Evolutionary conservation across 768 basidiomycete genomes (phyloP).

Genomic region (Rhodotorula babjevae): DNA sequence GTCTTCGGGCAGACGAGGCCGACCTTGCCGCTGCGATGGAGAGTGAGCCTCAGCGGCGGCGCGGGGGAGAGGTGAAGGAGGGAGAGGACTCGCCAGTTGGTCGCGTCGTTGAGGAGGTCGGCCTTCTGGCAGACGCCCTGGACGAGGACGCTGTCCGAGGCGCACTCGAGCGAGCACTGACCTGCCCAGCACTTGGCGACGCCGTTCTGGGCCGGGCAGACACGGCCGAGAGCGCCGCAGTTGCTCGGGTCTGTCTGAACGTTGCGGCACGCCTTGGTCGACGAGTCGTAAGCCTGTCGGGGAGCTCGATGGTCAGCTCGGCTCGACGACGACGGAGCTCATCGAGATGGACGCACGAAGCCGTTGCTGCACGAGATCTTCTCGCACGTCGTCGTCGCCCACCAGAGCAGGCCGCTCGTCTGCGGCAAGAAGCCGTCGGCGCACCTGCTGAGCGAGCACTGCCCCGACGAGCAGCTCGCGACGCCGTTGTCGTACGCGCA

Average conservation of each 20-base stretch:
- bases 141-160: background rate
- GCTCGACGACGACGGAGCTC: no score
- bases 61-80: no score
- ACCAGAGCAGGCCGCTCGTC: constrained; percentile 9
- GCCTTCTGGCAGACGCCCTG: constrained; percentile 22
- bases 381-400: constrained; percentile 14
- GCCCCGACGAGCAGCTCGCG: constrained; percentile 8
- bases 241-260: constrained; percentile 13
- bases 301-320: background rate
- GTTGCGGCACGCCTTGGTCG: background rate
- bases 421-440: constrained; percentile 6
- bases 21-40: background rate
- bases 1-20: constrained; percentile 20
- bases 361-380: constrained; percentile 5
- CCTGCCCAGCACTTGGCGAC: constrained; percentile 3
- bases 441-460: constrained; percentile 16
- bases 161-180: constrained; percentile 17
- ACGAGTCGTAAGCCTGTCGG: background rate
- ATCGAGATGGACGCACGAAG: background rate
- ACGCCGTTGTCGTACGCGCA: constrained; percentile 26
- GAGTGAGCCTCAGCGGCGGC: no score
- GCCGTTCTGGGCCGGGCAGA: constrained; percentile 18
- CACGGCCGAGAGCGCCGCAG: constrained; percentile 26
- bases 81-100: constrained; percentile 4
- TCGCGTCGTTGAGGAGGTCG: constrained; percentile 16